Evolutionary conservation across 2,329 filamentous ascomycete genomes (phyloP), one percentile per base, ranked within the genome.

Genomic region (Fusarium citri): DNA sequence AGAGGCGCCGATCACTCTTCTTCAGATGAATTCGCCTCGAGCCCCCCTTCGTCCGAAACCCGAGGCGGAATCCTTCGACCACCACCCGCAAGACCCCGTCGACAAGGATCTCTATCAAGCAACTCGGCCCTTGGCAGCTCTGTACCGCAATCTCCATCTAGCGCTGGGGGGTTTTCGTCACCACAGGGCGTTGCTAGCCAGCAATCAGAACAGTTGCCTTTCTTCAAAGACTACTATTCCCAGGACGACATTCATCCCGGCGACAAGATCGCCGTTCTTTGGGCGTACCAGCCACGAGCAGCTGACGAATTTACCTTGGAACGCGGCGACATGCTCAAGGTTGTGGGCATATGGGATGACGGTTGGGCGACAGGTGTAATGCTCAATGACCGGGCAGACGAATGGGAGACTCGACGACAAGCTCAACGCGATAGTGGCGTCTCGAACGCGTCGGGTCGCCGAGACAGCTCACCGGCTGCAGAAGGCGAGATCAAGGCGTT

Each of bases 201-300:
- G 64, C 94, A 98, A 78, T 98, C 95, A 1, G 96, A 99, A 80
- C 96, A 98, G 79, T 83, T 99, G 56, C 91, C 93, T 6, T 97
- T 94, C 77, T 99, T 99, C 88, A 97, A 97, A 78, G 96, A 99
- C 80, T 99, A 99, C 81, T 99, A 99, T 78, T 98, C 95, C 4
- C 91, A 95, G 74, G 96, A 98, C 75, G 94, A 98, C 74, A 97
- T 99, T 61, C 93, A 95, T 75, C 92, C 95, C 0, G 92, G 93
- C 59, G 94, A 98, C 76, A 91, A 92, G 63, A 95, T 99, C 43
- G 89, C 96, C 16, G 93, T 94, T 4, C 87, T 99, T 16, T 99
- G 96, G 96, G 95, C 96, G 3, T 99, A 99, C 80, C 94, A 97
- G 74, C 95, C 96, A 34, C 92, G 96, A 34, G 96, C 96, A 7